Evolutionary conservation across 352 stramenopile species (phyloP).

Genomic region (Phytophthora macrochlamydospora): DNA sequence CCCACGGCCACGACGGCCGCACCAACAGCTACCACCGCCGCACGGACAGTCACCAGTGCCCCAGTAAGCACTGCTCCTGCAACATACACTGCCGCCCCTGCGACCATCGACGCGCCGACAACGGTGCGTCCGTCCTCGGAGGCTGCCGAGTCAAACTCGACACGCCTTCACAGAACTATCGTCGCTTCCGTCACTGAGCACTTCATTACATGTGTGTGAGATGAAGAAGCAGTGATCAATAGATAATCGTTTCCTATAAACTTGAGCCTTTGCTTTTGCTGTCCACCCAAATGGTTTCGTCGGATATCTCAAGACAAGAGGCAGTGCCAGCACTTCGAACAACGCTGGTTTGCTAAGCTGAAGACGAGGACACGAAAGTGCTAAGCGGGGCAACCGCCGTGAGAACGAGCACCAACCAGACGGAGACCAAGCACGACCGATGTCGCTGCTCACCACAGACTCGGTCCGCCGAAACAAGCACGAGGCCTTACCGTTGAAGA

Average conservation of each 20-base stretch:
- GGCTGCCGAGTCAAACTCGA: slow-evolving; percentile 1
- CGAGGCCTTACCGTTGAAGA: background rate
- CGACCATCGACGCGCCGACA: background rate
- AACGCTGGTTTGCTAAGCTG: too few species aligned
- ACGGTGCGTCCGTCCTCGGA: background rate
- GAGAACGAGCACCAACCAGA: background rate
- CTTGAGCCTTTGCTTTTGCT: too few species aligned
- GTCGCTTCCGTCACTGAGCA: slow-evolving; percentile 1
- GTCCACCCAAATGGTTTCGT: too few species aligned
- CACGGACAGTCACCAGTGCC: too few species aligned
- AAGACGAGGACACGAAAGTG: too few species aligned
- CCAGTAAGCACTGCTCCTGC: too few species aligned
- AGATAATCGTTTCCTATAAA: too few species aligned
- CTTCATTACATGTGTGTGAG: too few species aligned
- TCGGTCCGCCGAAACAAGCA: background rate
- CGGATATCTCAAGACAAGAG: too few species aligned
- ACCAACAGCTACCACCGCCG: too few species aligned
- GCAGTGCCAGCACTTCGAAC: too few species aligned
- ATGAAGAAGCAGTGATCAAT: background rate
- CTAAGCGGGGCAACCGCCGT: background rate
- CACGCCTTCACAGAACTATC: background rate
- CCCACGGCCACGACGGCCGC: slow-evolving; percentile 3
- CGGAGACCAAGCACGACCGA: background rate
- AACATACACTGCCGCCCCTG: background rate
- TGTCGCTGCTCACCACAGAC: background rate